Percentiles rank a stretch among this genome's conserved stretches.
These are phyloP conservation scores for Boletellus ananiceps DNA, from an alignment of 768 basidiomycete species.

Conservation along the genomic window DNA sequence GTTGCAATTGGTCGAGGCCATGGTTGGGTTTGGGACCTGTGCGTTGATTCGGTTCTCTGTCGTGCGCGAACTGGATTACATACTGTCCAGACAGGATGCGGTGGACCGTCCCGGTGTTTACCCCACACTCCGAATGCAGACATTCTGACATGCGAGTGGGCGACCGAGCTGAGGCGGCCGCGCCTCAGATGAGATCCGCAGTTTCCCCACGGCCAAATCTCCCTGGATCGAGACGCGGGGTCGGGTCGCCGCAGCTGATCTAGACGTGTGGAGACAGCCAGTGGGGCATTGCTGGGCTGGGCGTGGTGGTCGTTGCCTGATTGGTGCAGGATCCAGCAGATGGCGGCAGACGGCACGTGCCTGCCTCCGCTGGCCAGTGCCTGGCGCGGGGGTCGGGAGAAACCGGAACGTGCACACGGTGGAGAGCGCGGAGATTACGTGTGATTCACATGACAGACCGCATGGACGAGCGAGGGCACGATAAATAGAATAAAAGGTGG, in stretches of 20 bases:
- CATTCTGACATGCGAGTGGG: neutral
- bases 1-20: neutral
- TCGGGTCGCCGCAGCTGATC: conserved; percentile 5
- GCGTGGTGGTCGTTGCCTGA: neutral
- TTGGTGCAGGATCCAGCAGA: neutral
- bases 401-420: neutral
- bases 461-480: too few species aligned
- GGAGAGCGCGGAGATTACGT: neutral
- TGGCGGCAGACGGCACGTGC: conserved; percentile 1
- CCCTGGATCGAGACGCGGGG: neutral
- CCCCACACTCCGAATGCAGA: conserved; percentile 15
- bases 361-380: neutral
- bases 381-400: neutral
- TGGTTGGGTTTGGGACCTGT: too few species aligned
- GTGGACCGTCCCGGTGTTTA: neutral
- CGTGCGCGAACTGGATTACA: too few species aligned
- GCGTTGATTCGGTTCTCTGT: too few species aligned
- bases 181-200: conserved; percentile 21
- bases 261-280: neutral
- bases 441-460: neutral
- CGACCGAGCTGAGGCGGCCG: conserved; percentile 3
- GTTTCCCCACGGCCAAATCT: too few species aligned
- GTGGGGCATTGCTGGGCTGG: neutral
- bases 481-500: too few species aligned
- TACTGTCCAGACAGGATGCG: neutral